Conservation (phyloP, 1,284 basidiomycete species). For the Malassezia dermatis region DNA sequence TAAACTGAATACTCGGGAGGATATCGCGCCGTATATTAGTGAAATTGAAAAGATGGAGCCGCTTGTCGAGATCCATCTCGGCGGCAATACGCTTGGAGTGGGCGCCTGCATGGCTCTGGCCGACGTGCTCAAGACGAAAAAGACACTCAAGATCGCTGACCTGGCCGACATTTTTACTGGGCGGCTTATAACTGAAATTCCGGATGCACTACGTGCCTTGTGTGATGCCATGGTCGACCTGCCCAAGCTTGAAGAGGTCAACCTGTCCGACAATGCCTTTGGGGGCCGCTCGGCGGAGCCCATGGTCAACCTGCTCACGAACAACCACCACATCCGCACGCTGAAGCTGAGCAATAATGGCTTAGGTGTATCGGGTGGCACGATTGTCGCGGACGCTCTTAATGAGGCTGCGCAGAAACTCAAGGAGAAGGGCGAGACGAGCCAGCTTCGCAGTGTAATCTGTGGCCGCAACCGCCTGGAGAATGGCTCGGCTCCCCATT, state of each 20-base stretch:
- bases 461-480: constrained; percentile 92
- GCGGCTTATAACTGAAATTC: constrained; percentile 89
- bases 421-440: constrained; percentile 59
- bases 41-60: constrained; percentile 59
- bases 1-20: constrained; percentile 68
- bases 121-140: constrained; percentile 64
- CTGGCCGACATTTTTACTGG: constrained; percentile 97
- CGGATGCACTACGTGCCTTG: constrained; percentile 72
- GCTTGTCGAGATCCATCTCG: constrained; percentile 71
- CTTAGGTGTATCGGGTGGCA: constrained; percentile 81
- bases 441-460: constrained; percentile 68
- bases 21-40: constrained; percentile 62
- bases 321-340: constrained; percentile 58
- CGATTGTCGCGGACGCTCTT: constrained; percentile 73
- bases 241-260: constrained; percentile 69
- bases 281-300: constrained; percentile 90
- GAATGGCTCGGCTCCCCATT: constrained; percentile 70
- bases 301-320: constrained; percentile 66
- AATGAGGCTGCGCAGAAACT: constrained; percentile 64
- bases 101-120: constrained; percentile 79
- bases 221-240: constrained; percentile 76
- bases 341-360: constrained; percentile 95
- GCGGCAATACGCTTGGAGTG: constrained; percentile 91
- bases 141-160: constrained; percentile 73
- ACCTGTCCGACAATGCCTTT: constrained; percentile 93